Evolutionary conservation across 768 basidiomycete species (phyloP).

Genomic region (Boletales sp.): DNA sequence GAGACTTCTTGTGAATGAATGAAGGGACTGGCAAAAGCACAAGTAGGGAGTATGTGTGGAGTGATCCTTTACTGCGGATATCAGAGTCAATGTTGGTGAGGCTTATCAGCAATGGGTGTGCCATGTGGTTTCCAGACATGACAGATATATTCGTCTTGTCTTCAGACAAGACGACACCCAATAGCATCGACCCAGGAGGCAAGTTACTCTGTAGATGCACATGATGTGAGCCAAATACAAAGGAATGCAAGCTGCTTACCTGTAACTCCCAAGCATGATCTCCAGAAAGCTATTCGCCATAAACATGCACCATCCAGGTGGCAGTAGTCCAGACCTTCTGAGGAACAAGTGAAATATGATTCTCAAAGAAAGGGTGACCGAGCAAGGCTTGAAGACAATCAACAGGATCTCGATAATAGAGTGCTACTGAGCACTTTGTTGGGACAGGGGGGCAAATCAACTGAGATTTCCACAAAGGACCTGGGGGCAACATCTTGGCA

Average conservation of each 20-base stretch:
- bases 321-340: neutral
- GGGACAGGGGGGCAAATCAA: neutral
- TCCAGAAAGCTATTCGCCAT: neutral
- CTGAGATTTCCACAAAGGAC: neutral
- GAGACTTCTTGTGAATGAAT: neutral
- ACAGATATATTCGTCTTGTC: neutral
- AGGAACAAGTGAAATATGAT: neutral
- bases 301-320: neutral
- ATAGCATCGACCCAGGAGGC: neutral
- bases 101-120: neutral
- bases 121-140: neutral
- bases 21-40: neutral
- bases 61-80: neutral
- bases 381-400: slow-evolving; percentile 1
- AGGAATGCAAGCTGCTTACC: neutral
- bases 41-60: neutral
- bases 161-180: neutral
- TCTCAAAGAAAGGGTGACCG: neutral
- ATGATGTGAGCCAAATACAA: neutral
- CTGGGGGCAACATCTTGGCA: neutral
- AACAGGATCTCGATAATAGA: neutral
- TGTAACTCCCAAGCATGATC: neutral
- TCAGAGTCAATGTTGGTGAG: neutral
- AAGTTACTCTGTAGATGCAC: neutral
- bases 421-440: neutral